Base-by-base conservation (phyloP, 2,329 filamentous ascomycete species). In the Epichloe hybrida region DNA sequence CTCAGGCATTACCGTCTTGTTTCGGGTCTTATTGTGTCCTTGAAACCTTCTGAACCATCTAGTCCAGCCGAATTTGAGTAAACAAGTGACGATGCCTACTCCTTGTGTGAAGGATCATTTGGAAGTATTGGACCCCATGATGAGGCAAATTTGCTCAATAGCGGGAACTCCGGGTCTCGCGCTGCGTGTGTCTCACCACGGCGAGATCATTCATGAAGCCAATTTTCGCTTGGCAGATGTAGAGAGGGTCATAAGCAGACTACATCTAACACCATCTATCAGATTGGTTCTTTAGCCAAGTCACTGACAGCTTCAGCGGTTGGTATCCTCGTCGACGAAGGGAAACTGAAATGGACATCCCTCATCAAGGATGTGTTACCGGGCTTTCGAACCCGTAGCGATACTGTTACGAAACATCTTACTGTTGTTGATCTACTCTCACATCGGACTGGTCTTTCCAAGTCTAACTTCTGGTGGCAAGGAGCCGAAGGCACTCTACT, bases 401-500 rank as follows among this genome's bases (percentile, higher is more conserved):
- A 35, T 11, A 17, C 36, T 6, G 46, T 48, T 35, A 48, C 46
- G 20, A 13, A 48, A 11, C 4, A 39, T 8, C 8, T 39, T 15
- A 48, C 46, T n/a, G 46, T 48, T 5, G 46, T 27, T 23, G 46
- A 48, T 39, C 46, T 48, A 9, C 46, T 48, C 31, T 23, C n/a
- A 6, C 46, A 48, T 15, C 34, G 46, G 15, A n/a, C 17, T 13
- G 46, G 46, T 15, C 46, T 48, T 13, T 36, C 31, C 21, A 35
- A 37, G 17, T 48, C 36, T n/a, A 48, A 48, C 23, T 31, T 38
- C 21, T 48, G 46, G 46, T 48, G 46, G 46, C 46, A 48, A 13
- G 46, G 46, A 5, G 46, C 46, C 12, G 46, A 39, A 20, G 46
- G 35, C 4, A 13, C 5, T 6, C 35, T 40, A 2, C 46, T 39